Evolutionary conservation across 2,329 filamentous ascomycete genomes (phyloP).

Genomic region (Truncatella angustata): DNA sequence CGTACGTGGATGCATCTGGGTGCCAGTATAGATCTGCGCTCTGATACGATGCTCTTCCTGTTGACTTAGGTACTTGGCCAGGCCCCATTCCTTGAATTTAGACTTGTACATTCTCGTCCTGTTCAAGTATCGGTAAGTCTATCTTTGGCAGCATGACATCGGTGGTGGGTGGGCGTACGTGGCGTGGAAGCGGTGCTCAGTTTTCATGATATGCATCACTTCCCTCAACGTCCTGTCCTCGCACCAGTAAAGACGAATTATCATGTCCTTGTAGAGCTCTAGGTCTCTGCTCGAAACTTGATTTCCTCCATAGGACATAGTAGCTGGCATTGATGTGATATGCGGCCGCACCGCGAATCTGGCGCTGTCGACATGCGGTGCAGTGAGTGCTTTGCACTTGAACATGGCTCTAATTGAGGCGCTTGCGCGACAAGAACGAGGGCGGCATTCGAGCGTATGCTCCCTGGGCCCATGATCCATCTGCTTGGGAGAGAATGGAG

Average conservation of each 20-base stretch:
- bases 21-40: neutral
- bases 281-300: constrained; percentile 18
- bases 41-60: constrained; percentile 16
- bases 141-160: neutral
- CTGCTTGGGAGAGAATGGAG: too few relatives aligned
- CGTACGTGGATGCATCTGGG: neutral
- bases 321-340: too few relatives aligned
- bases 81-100: constrained; percentile 13
- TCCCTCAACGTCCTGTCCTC: constrained; percentile 18
- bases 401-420: too few relatives aligned
- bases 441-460: too few relatives aligned
- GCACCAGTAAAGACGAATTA: constrained; percentile 18
- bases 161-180: constrained; percentile 14
- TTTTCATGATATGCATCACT: constrained; percentile 18
- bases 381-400: too few relatives aligned
- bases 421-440: too few relatives aligned
- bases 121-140: neutral
- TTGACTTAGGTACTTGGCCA: constrained; percentile 21
- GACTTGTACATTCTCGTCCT: constrained; percentile 13
- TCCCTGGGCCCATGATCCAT: too few relatives aligned
- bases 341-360: too few relatives aligned
- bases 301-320: neutral
- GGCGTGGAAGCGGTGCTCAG: constrained; percentile 17
- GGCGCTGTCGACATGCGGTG: too few relatives aligned
- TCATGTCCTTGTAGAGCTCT: constrained; percentile 15